Conservation (phyloP, 1,139 yeast species). For the Taphrina sp. region DNA sequence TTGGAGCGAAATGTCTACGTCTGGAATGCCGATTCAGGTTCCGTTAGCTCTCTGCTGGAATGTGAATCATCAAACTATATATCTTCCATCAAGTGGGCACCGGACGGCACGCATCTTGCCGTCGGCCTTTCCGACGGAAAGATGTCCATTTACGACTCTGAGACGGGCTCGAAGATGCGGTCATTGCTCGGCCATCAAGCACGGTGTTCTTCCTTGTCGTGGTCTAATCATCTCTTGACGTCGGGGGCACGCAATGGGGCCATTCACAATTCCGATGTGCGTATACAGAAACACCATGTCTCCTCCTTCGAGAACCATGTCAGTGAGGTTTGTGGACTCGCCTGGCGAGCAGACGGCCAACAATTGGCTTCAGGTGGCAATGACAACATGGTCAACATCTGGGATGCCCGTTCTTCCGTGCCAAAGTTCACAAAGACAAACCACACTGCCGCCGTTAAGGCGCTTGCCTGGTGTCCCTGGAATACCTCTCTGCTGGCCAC, state of each 20-base stretch:
- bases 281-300: slow-evolving; percentile 75
- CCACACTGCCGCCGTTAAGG: slow-evolving; percentile 94
- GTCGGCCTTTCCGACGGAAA: slow-evolving; percentile 83
- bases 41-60: slow-evolving; percentile 69
- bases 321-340: slow-evolving; percentile 92
- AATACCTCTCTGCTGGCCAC: slow-evolving; percentile 80
- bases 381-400: slow-evolving; percentile 86
- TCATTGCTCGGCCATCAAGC: slow-evolving; percentile 71
- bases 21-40: slow-evolving; percentile 88
- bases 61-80: slow-evolving; percentile 51
- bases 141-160: slow-evolving; percentile 93
- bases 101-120: slow-evolving; percentile 82
- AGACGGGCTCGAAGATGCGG: slow-evolving; percentile 67
- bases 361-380: slow-evolving; percentile 78
- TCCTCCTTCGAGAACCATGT: slow-evolving; percentile 61
- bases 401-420: slow-evolving; percentile 80
- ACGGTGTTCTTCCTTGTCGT: slow-evolving; percentile 78
- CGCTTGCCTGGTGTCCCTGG: slow-evolving; percentile 92
- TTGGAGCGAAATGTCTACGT: slow-evolving; percentile 79
- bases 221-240: slow-evolving; percentile 80
- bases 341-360: slow-evolving; percentile 78
- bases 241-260: slow-evolving; percentile 83
- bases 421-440: slow-evolving; percentile 76
- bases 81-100: slow-evolving; percentile 84
- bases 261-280: slow-evolving; percentile 87